These are phyloP conservation scores for Tylopilus sp. DNA, from an alignment of 768 basidiomycete genomes.

Conservation along the genomic window DNA sequence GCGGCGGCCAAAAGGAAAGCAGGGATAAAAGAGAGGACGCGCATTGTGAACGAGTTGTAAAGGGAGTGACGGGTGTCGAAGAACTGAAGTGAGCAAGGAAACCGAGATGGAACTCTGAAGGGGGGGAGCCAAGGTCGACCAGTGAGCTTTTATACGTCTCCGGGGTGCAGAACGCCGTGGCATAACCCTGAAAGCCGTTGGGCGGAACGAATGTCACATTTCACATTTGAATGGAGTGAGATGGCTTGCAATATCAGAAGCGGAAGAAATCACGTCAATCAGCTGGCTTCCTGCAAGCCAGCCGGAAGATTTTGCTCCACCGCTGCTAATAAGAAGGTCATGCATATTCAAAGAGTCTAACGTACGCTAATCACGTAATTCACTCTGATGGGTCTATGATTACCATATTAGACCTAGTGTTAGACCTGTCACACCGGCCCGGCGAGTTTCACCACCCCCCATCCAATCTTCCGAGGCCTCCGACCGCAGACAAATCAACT, in stretches of 20 bases:
- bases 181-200: too few species aligned
- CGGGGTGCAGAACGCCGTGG: background rate
- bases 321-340: background rate
- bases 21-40: slow-evolving; percentile 25
- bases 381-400: background rate
- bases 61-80: slow-evolving; percentile 11
- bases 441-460: too few species aligned
- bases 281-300: background rate
- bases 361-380: slow-evolving; percentile 14
- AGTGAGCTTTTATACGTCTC: slow-evolving; percentile 16
- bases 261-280: slow-evolving; percentile 10
- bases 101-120: slow-evolving; percentile 3
- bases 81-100: background rate
- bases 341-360: slow-evolving; percentile 5
- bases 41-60: slow-evolving; percentile 16
- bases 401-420: too few species aligned
- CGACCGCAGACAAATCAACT: too few species aligned
- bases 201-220: too few species aligned
- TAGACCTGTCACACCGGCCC: too few species aligned
- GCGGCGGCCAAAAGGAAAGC: slow-evolving; percentile 15
- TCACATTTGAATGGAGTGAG: slow-evolving; percentile 17
- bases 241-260: background rate
- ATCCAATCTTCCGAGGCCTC: too few species aligned
- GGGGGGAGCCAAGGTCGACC: background rate
- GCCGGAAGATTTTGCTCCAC: slow-evolving; percentile 3